Percentiles rank a stretch among this genome's conserved stretches.
Evolutionary conservation across 2,329 filamentous ascomycete genomes (phyloP).

Genomic region (Colletotrichum sp.): DNA sequence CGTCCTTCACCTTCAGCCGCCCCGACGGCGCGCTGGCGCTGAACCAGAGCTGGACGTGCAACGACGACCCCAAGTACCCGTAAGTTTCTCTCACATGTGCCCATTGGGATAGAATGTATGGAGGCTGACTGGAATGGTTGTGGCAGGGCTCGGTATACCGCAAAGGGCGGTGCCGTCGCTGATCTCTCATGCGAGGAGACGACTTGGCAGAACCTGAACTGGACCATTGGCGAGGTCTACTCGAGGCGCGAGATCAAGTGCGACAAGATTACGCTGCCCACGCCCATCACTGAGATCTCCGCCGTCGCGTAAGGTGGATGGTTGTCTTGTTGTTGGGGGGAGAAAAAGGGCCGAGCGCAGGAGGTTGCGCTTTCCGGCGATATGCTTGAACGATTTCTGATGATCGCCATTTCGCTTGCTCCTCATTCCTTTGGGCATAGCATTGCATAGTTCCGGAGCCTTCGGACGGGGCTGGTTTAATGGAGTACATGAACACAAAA

Average conservation of each 20-base stretch:
- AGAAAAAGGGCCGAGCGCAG: background rate
- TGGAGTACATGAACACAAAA: background rate
- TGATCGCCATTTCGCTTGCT: background rate
- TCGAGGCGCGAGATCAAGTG: constrained; percentile 33
- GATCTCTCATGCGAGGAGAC: constrained; percentile 33
- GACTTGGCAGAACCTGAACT: constrained; percentile 33
- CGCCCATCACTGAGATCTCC: constrained; percentile 29
- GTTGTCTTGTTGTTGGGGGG: background rate
- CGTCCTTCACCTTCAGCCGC: constrained; percentile 48
- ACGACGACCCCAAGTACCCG: constrained; percentile 36
- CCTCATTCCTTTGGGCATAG: background rate
- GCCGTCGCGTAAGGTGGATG: constrained; percentile 26
- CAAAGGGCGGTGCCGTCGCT: constrained; percentile 29
- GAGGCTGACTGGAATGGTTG: background rate
- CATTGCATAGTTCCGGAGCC: background rate
- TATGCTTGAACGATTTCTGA: background rate
- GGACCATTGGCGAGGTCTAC: constrained; percentile 36
- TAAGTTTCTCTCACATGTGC: background rate
- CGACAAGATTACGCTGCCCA: constrained; percentile 26
- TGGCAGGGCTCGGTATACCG: constrained; percentile 30
- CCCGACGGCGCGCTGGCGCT: constrained; percentile 40
- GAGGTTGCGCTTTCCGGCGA: background rate
- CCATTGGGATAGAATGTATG: background rate
- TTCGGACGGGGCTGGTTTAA: background rate
- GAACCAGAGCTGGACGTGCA: constrained; percentile 57